phyloP scores from a whole-genome alignment of 108 stramenopile genomes.

The Skeletonema marinoi region DNA sequence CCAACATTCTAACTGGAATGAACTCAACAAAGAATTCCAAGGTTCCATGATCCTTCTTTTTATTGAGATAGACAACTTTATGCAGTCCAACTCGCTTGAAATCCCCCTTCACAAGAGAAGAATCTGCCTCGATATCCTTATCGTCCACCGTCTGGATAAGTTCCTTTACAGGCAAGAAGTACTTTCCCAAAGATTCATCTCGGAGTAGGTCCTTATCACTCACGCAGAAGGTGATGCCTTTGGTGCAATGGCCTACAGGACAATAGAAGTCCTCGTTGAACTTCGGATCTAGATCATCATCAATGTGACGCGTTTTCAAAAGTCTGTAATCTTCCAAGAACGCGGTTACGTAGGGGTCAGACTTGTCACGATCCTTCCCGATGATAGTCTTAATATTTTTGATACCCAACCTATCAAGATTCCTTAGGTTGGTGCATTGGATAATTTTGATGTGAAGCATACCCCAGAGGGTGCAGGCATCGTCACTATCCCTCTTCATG shows the following conservation, averaged over 20 bases:
- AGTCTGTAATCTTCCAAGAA: slow-evolving; percentile 45
- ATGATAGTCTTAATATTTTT: not conserved
- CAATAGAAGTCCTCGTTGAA: slow-evolving; percentile 57
- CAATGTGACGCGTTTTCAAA: slow-evolving; percentile 45
- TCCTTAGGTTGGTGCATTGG: slow-evolving; percentile 27
- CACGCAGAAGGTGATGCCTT: slow-evolving; percentile 50
- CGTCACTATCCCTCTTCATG: not conserved
- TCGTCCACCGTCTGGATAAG: slow-evolving; percentile 33
- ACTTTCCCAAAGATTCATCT: slow-evolving; percentile 46
- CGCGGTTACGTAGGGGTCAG: slow-evolving; percentile 57
- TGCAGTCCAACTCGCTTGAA: slow-evolving; percentile 53
- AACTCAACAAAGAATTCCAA: slow-evolving; percentile 61
- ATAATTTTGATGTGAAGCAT: slow-evolving; percentile 51
- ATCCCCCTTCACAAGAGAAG: slow-evolving; percentile 17
- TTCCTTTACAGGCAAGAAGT: slow-evolving; percentile 50
- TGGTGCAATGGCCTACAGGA: slow-evolving; percentile 43
- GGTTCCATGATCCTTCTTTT: slow-evolving; percentile 39
- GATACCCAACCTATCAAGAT: slow-evolving; percentile 23
- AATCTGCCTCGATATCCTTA: slow-evolving; percentile 13
- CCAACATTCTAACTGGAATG: slow-evolving; percentile 43
- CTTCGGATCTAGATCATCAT: slow-evolving; percentile 43
- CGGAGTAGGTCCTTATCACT: slow-evolving; percentile 44
- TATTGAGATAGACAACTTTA: slow-evolving; percentile 47
- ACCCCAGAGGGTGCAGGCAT: slow-evolving; percentile 26
- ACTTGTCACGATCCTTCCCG: slow-evolving; percentile 22